Evolutionary conservation across 495 filamentous ascomycete genomes (phyloP), one percentile per base, ranked within the genome.

Genomic region (Apodospora peruviana): DNA sequence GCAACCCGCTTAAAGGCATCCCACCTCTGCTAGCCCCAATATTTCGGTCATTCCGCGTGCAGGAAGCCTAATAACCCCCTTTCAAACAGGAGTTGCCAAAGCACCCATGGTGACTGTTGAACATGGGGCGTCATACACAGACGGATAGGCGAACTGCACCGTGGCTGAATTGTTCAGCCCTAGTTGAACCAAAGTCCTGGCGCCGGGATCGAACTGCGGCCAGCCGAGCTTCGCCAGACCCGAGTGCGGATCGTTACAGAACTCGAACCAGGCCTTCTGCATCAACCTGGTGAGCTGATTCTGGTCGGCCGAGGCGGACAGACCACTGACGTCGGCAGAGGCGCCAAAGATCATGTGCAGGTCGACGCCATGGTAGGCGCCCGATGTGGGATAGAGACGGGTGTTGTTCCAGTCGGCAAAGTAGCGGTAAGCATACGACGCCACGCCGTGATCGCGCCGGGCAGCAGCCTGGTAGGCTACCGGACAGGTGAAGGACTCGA

Each of bases 301-400:
- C 49, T 76, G 17, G 37, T 57, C 38, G 17, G 51, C 56, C 23
- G 59, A 56, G 3, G 60, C 52, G 4, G 38, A 20, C 10, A 72
- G 40, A n/a, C 67, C 69, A 39, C 64, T 76, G 27, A 73, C 59
- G 19, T 60, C 61, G 38, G 56, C 64, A 14, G 64, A 56, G 5
- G 41, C 67, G 4, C 73, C 74, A 44, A 75, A 77, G 14, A 79
- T 47, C 71, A 78, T 65, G 40, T 70, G 57, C 36, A 79, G 22
- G 18, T 80, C 75, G 16, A 57, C 55, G 5, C 72, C 76, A 45
- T 80, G 77, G 50, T 76, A 78, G 1, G 74, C 70, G 7, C 73
- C 73, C 43, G 54, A 52, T 20, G 53, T 50, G 4, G 65, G 58
- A 18, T 58, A 55, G 39, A 71, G 56, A 40, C 71, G 65, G 17